Evolutionary conservation across 495 filamentous ascomycete genomes (phyloP).

Genomic region (Cercophora sp.): DNA sequence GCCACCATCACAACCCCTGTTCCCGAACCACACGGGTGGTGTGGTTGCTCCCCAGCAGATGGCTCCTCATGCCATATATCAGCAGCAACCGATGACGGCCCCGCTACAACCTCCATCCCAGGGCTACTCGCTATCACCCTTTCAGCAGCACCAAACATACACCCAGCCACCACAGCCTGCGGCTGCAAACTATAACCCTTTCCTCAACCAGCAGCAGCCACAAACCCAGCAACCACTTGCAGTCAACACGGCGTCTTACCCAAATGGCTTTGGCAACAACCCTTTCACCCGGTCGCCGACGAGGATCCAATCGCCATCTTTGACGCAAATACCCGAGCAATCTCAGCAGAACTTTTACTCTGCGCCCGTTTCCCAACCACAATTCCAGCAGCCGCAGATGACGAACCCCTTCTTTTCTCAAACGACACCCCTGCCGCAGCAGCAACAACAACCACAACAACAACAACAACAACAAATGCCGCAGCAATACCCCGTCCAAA

Average conservation of each 20-base stretch:
- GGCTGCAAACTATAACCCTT: slow-evolving; percentile 58
- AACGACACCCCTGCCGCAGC: slow-evolving; percentile 25
- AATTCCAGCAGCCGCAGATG: slow-evolving; percentile 27
- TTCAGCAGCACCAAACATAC: slow-evolving; percentile 47
- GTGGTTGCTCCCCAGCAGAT: slow-evolving; percentile 52
- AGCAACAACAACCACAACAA: slow-evolving; percentile 34
- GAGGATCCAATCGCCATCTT: slow-evolving; percentile 39
- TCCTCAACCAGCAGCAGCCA: slow-evolving; percentile 43
- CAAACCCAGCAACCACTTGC: slow-evolving; percentile 29
- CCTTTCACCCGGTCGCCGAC: slow-evolving; percentile 47
- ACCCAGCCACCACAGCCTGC: slow-evolving; percentile 35
- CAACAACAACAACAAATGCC: slow-evolving; percentile 34
- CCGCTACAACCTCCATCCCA: slow-evolving; percentile 55
- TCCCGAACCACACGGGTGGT: slow-evolving; percentile 81
- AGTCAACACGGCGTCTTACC: slow-evolving; percentile 35
- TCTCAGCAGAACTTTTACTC: slow-evolving; percentile 49
- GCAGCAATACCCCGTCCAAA: slow-evolving; percentile 32
- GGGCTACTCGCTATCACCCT: slow-evolving; percentile 38
- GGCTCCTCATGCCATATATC: slow-evolving; percentile 37
- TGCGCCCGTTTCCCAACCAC: slow-evolving; percentile 31
- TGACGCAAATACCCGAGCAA: slow-evolving; percentile 50
- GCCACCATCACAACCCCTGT: slow-evolving; percentile 58
- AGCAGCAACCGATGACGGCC: slow-evolving; percentile 56
- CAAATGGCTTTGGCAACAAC: slow-evolving; percentile 33
- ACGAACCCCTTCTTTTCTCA: slow-evolving; percentile 56